Evolutionary conservation across 2,329 filamentous ascomycete genomes (phyloP).

Genomic region (Leptoxyphium fumago): DNA sequence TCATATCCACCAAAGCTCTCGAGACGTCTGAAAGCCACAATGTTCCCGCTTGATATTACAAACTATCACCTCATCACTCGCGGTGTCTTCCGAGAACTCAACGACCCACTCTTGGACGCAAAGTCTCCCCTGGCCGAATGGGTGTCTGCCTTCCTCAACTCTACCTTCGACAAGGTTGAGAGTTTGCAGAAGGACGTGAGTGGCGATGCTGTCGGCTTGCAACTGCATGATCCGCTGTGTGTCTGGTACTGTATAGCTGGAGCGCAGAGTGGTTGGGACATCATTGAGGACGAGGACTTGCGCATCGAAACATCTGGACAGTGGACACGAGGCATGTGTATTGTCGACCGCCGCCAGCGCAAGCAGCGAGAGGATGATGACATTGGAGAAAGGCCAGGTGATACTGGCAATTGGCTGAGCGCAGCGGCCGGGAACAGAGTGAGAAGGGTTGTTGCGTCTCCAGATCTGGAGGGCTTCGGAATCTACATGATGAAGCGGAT

Average conservation of each 20-base stretch:
- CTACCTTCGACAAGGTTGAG: slow-evolving; percentile 32
- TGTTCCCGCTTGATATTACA: slow-evolving; percentile 37
- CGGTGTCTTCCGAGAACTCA: slow-evolving; percentile 22
- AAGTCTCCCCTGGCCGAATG: slow-evolving; percentile 32
- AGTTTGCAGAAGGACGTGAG: slow-evolving; percentile 22
- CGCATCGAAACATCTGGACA: slow-evolving; percentile 80
- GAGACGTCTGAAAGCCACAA: slow-evolving; percentile 27
- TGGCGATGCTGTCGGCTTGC: slow-evolving; percentile 24
- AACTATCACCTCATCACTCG: slow-evolving; percentile 28
- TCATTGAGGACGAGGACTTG: slow-evolving; percentile 54
- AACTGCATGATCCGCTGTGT: slow-evolving; percentile 32
- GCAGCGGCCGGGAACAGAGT: slow-evolving; percentile 63
- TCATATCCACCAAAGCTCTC: slow-evolving; percentile 28
- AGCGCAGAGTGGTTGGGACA: slow-evolving; percentile 17
- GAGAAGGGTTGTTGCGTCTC: slow-evolving; percentile 53
- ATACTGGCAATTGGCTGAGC: slow-evolving; percentile 65
- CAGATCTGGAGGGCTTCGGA: slow-evolving; percentile 42
- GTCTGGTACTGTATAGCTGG: slow-evolving; percentile 21
- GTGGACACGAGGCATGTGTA: slow-evolving; percentile 87
- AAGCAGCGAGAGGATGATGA: slow-evolving; percentile 34
- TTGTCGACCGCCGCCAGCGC: slow-evolving; percentile 58
- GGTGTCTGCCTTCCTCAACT: slow-evolving; percentile 28
- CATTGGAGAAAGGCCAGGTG: slow-evolving; percentile 48
- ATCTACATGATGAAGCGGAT: slow-evolving; percentile 14
- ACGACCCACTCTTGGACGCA: slow-evolving; percentile 11